These are phyloP conservation scores for Kalaharituber pfeilii DNA, from an alignment of 2,329 filamentous ascomycete genomes.

Conservation along the genomic window DNA sequence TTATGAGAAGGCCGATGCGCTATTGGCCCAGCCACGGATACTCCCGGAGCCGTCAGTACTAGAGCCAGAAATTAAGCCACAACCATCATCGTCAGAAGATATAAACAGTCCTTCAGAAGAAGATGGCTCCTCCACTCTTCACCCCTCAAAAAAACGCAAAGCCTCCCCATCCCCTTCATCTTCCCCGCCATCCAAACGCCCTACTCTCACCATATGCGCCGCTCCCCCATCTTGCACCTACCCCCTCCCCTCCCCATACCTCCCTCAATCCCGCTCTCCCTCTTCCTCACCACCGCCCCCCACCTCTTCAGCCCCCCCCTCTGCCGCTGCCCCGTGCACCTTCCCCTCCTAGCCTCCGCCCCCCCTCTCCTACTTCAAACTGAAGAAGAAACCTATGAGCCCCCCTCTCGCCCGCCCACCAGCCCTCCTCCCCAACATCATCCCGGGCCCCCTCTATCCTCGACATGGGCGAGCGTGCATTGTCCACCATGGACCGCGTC, in stretches of 20 bases:
- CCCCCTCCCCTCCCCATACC: constrained; percentile 35
- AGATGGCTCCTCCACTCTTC: not conserved
- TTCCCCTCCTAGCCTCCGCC: constrained; percentile 40
- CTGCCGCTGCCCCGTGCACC: constrained; percentile 75
- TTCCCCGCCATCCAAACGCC: constrained; percentile 11
- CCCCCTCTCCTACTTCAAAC: constrained; percentile 66
- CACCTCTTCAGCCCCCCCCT: constrained; percentile 62
- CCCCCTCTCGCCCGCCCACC: constrained; percentile 40
- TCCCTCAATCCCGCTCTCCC: constrained; percentile 39
- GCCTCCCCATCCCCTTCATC: not conserved
- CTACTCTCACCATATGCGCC: constrained; percentile 12
- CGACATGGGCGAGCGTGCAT: constrained; percentile 78
- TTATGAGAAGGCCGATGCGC: constrained; percentile 14
- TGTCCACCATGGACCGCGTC: constrained; percentile 83
- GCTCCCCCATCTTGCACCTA: constrained; percentile 18
- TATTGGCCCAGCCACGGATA: constrained; percentile 36
- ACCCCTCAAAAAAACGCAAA: constrained; percentile 5
- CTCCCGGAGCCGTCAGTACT: constrained; percentile 14
- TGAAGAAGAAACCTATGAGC: constrained; percentile 87
- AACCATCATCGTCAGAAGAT: constrained; percentile 15
- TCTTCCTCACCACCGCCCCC: constrained; percentile 65
- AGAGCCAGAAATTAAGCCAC: constrained; percentile 17
- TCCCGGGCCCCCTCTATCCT: constrained; percentile 66
- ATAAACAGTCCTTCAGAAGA: constrained; percentile 1
- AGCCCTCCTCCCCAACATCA: constrained; percentile 36